Evolutionary conservation across 2,329 filamentous ascomycete genomes (phyloP), one percentile per base, ranked within the genome.

Genomic region (Ilyonectria robusta): DNA sequence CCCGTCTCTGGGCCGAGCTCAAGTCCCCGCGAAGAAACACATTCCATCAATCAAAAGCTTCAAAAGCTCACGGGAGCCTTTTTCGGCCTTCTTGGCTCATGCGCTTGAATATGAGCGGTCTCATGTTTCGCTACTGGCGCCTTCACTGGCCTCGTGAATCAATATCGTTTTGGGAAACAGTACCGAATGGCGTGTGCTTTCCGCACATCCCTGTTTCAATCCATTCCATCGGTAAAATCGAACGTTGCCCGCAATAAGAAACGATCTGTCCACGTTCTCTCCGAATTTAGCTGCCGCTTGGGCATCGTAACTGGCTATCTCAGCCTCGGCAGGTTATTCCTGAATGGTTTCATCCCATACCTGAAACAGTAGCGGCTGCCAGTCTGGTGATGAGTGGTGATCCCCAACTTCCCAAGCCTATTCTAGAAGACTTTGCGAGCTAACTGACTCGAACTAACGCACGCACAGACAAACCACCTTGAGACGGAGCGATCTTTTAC

Each of bases 361-460:
- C 26, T 35, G 48, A 51, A 51, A 51, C 48, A 6, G 5, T 8
- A 31, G 6, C 7, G 7, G 48, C 8, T 31, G 17, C 11, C 23
- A 19, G n/a, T n/a, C 23, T 19, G 4, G 23, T 31, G 13, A 35
- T 9, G 4, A 33, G 11, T 9, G 31, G 11, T 31, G 17, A 51
- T n/a, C 17, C 26, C 26, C 26, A 33, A 33, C 8, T n/a, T 8
- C 48, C 26, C 26, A 51, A 33, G 21, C 48, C 48, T 51, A 51
- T 51, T 51, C 48, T 11, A 51, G 48, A 51, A 51, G 48, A 51
- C 23, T 51, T 51, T 51, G 48, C 48, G 48, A 51, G 31, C 26
- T 15, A 17, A 8, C 21, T n/a, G 15, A 31, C 47, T 26, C 47
- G 1, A 15, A 26, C n/a, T 50, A n/a, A 19, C 21, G 19, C 47